Conservation (phyloP, 1,139 yeast species). For the Hemisphaericaspora xylanilytica region DNA sequence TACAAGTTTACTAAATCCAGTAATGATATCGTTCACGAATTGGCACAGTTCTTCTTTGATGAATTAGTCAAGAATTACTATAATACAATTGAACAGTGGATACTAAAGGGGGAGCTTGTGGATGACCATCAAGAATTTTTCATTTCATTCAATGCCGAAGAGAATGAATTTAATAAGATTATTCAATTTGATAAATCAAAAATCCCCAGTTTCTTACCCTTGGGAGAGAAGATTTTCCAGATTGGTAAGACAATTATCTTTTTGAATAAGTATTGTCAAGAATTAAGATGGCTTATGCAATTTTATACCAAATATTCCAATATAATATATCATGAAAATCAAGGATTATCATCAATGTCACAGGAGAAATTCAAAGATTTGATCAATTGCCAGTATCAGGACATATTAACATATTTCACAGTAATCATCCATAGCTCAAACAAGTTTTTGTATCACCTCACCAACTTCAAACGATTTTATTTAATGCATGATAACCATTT, state of each 20-base stretch:
- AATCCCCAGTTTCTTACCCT: constrained; percentile 55
- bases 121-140: constrained; percentile 69
- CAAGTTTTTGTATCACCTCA: constrained; percentile 52
- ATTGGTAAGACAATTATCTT: constrained; percentile 79
- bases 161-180: constrained; percentile 36
- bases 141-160: constrained; percentile 38
- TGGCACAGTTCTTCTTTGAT: constrained; percentile 46
- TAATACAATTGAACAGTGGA: constrained; percentile 64
- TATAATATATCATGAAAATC: constrained; percentile 24
- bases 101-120: constrained; percentile 61
- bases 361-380: constrained; percentile 27
- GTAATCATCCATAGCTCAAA: constrained; percentile 49
- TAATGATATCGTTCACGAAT: constrained; percentile 47
- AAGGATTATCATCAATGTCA: constrained; percentile 34
- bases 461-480: constrained; percentile 62
- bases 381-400: constrained; percentile 53
- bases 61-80: constrained; percentile 60
- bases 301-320: constrained; percentile 37
- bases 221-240: constrained; percentile 59
- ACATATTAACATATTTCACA: constrained; percentile 55
- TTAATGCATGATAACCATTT: constrained; percentile 79
- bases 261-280: constrained; percentile 58
- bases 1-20: constrained; percentile 60
- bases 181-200: constrained; percentile 34
- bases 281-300: constrained; percentile 40